Evolutionary conservation across 2,329 filamentous ascomycete species (phyloP), one percentile per base, ranked within the genome.

Genomic region (Alternaria gansuensis): DNA sequence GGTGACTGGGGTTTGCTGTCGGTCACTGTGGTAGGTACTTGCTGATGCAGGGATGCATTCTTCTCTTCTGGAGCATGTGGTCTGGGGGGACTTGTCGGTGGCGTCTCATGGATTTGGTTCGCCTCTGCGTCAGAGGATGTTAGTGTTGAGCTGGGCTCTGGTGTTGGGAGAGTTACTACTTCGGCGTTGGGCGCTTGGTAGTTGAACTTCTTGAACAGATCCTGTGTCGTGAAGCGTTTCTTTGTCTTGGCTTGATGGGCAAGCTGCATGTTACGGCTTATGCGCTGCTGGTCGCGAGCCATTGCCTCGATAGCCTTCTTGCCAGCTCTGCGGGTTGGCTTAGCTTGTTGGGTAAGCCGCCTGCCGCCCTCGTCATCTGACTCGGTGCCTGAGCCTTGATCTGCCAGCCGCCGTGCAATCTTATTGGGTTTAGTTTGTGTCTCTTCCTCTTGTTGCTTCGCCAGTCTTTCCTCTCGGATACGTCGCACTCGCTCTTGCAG

Each of bases 291-390:
- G 78, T 99, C 95, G 8, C 92, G 87, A 69, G 90, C 90, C 90
- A 99, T 97, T 67, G 98, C 94, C 74, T 97, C 92, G 40, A 97
- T 76, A 0, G 95, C 95, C 79, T 93, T 97, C 80, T 94, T 98
- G 81, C 93, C 94, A 0, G 95, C 93, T 75, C 95, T 96, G 11
- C 95, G 87, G 9, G 86, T 84, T 5, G 92, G 89, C 4, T 89
- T 87, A 26, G 85, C 82, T 37, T 85, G 81, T 71, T 93, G 90
- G 0, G 90, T 91, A 43, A 95, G 70, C 43, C 73, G 73, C 51
- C 74, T 71, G 24, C 75, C 76, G 26, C 66, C 71, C 50, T 77
- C 87, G 33, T 87, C 87, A 58, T 90, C 87, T 2, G 84, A 83
- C 36, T 87, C 85, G 43, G 72, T 76, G 9, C 69, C 69, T 3